These are phyloP conservation scores for Penicillium brasilianum DNA, from an alignment of 2,329 filamentous ascomycete species.

Conservation along the genomic window DNA sequence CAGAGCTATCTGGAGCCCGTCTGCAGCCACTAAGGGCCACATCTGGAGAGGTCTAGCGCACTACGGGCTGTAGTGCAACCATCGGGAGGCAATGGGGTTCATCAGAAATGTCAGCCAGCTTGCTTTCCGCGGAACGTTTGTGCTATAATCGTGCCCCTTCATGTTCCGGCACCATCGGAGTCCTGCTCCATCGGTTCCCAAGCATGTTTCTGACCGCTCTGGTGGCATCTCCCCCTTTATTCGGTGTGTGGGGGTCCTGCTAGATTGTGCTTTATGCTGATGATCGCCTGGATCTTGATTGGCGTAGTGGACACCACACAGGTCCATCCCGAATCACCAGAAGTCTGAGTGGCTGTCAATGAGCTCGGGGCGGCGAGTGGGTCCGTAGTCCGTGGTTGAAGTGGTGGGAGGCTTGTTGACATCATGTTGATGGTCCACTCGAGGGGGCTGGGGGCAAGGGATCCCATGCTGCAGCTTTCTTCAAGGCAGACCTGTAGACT, in stretches of 20 bases:
- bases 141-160: background rate
- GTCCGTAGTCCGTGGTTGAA: slow-evolving; percentile 7
- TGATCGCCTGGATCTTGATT: slow-evolving; percentile 7
- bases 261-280: slow-evolving; percentile 7
- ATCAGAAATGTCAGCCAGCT: slow-evolving; percentile 28
- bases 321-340: background rate
- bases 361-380: slow-evolving; percentile 11
- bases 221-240: background rate
- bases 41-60: slow-evolving; percentile 15
- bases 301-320: slow-evolving; percentile 5
- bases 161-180: background rate
- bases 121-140: slow-evolving; percentile 19
- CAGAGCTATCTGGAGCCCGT: slow-evolving; percentile 22
- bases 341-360: slow-evolving; percentile 12
- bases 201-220: slow-evolving; percentile 19
- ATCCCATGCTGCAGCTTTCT: background rate
- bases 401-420: slow-evolving; percentile 14
- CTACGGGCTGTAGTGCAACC: slow-evolving; percentile 32
- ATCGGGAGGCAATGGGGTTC: slow-evolving; percentile 27
- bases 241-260: background rate
- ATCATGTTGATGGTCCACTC: slow-evolving; percentile 21
- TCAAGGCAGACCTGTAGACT: background rate
- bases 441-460: slow-evolving; percentile 2
- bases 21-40: slow-evolving; percentile 22
- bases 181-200: slow-evolving; percentile 9